A percentile compares a stretch with the other conserved stretches of the same genome.
Conservation (phyloP, 2,329 filamentous ascomycete genomes). For the Epicoccum nigrum region DNA sequence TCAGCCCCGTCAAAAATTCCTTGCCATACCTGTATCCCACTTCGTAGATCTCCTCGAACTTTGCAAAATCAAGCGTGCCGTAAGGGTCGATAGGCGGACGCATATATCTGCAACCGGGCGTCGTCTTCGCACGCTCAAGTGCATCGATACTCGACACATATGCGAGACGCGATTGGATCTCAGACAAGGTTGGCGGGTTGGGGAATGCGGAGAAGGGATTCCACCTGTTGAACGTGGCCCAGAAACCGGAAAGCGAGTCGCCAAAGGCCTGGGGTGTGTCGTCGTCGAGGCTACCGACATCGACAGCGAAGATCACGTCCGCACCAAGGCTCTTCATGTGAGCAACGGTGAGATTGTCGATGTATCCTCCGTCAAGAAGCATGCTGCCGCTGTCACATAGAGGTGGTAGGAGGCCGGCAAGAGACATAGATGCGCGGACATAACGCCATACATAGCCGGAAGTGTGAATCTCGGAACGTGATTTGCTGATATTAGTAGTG, state of each 20-base stretch:
- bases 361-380: constrained; percentile 94
- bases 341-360: constrained; percentile 94
- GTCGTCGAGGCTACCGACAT: constrained; percentile 92
- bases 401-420: constrained; percentile 89
- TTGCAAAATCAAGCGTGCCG: constrained; percentile 93
- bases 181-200: constrained; percentile 91
- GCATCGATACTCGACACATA: constrained; percentile 96
- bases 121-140: constrained; percentile 88
- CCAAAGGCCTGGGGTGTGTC: constrained; percentile 91
- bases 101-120: constrained; percentile 93
- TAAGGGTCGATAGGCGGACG: constrained; percentile 91
- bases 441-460: constrained; percentile 98
- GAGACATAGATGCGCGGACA: constrained; percentile 93
- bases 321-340: constrained; percentile 96
- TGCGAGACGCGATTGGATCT: constrained; percentile 92
- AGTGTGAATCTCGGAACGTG: constrained; percentile 88
- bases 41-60: constrained; percentile 95
- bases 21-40: constrained; percentile 87
- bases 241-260: constrained; percentile 91
- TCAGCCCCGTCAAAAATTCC: constrained; percentile 76
- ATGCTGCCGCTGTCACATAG: constrained; percentile 97
- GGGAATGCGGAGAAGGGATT: constrained; percentile 89
- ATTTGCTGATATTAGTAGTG: constrained; percentile 97
- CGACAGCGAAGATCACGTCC: constrained; percentile 92
- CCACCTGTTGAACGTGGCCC: constrained; percentile 95